Base-by-base conservation (phyloP, 208 protist genomes). In the Herpetomonas samuelpessoai region DNA sequence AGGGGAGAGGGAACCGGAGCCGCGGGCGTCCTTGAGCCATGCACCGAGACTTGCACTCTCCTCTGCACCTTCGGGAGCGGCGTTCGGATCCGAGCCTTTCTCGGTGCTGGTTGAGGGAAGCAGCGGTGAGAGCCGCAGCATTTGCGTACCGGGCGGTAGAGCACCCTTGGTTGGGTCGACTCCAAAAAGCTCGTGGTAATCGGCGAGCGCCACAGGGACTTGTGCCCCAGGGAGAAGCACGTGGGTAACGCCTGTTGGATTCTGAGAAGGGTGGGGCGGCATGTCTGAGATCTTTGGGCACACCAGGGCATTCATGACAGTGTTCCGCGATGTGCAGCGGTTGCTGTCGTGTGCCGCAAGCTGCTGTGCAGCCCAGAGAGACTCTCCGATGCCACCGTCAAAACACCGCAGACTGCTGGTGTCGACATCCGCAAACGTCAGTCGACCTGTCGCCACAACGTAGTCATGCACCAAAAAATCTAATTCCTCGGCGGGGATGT, bases 371-470 rank as follows among this genome's bases (percentile, higher is more conserved):
- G 70, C 59, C 28, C 53, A 27, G 1, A 53, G 68, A 10, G 68
- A 31, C 6, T 57, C 53, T 16, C 16, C 52, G 4, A 44, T 53
- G 21, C 61, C 51, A 3, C 41, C 14, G 38, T 56, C 1, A 24
- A 76, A 22, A 31, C 59, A 49, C 26, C 70, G 10, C 26, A 29
- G 29, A 2, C 59, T 46, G 3, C 14, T 19, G 0, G 19, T 18
- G 35, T 81, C 66, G 7, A 81, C 65, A 61, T 90, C 83, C 0
- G 72, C 67, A 55, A 86, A 90, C 1, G 57, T 57, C 10, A 90
- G 55, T 19, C 68, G 58, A 0, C 83, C 83, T 0, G 68, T 31
- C 46, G 71, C 79, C 51, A 83, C 62, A 0, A 86, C 73, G 62
- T 90, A 86, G 66, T 90, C 83, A 55, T 75, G 72, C 14, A 81